phyloP scores from a whole-genome alignment of 2,329 filamentous ascomycete genomes.

The Cryphonectria radicalis region DNA sequence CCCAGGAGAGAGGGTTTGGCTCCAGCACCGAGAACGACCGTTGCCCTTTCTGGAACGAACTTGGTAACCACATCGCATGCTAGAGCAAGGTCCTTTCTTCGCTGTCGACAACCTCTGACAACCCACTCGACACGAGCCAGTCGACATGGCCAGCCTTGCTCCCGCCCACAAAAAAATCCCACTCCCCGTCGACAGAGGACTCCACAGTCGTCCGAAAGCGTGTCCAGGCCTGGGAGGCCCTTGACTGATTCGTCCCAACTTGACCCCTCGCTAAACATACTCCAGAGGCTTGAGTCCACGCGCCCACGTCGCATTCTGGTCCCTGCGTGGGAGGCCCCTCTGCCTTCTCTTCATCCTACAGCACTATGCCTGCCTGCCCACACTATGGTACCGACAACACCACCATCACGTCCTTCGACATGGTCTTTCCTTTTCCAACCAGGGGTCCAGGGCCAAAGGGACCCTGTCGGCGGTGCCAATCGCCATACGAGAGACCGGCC shows the following conservation, averaged over 20 bases:
- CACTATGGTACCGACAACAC: background rate
- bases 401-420: background rate
- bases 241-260: background rate
- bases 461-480: background rate
- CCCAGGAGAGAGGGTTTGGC: background rate
- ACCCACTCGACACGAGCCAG: conserved; percentile 7
- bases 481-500: background rate
- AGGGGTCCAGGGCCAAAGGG: background rate
- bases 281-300: background rate
- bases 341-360: conserved; percentile 2
- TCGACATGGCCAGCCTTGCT: conserved; percentile 1
- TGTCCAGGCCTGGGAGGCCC: background rate
- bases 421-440: background rate
- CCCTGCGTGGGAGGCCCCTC: conserved; percentile 4
- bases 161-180: background rate
- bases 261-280: background rate
- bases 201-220: background rate
- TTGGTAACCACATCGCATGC: background rate
- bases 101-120: background rate
- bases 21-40: background rate
- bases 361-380: background rate
- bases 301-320: background rate
- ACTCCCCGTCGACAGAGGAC: background rate
- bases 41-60: conserved; percentile 12
- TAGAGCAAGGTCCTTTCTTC: background rate